Percentiles rank a stretch among this genome's conserved stretches.
These are phyloP conservation scores for Trichoderma simmonsii DNA, from an alignment of 2,329 filamentous ascomycete species.

Conservation along the genomic window DNA sequence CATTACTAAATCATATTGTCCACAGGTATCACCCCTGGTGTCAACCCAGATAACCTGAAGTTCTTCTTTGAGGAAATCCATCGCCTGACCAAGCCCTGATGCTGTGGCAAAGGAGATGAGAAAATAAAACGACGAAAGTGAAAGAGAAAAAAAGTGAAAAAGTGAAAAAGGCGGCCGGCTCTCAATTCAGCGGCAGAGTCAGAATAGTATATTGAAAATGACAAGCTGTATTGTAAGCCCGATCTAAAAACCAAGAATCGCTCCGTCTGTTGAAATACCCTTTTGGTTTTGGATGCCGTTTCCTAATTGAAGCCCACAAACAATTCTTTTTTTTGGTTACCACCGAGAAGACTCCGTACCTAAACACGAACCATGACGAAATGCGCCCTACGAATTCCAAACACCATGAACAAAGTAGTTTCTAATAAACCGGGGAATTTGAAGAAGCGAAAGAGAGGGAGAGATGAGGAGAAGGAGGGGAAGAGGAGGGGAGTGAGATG, in stretches of 20 bases:
- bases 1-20: conserved; percentile 17
- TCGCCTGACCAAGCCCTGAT: conserved; percentile 53
- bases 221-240: neutral
- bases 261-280: neutral
- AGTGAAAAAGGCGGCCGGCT: neutral
- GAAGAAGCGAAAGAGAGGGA: neutral
- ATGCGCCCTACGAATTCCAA: neutral
- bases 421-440: neutral
- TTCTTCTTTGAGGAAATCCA: conserved; percentile 95
- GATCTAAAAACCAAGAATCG: conserved; percentile 3
- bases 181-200: neutral
- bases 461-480: too few species aligned
- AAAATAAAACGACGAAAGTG: neutral
- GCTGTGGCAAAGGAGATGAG: neutral
- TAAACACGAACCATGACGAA: neutral
- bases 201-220: conserved; percentile 8
- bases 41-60: conserved; percentile 87
- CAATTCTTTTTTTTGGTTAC: neutral
- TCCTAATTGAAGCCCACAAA: conserved; percentile 8
- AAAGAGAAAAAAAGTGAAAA: neutral
- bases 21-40: conserved; percentile 85
- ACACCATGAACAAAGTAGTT: neutral
- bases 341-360: conserved; percentile 7
- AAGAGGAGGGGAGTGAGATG: neutral
- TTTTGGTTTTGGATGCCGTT: neutral